Base-by-base conservation (phyloP, 441 rosid species). In the Brassica hybrid region DNA sequence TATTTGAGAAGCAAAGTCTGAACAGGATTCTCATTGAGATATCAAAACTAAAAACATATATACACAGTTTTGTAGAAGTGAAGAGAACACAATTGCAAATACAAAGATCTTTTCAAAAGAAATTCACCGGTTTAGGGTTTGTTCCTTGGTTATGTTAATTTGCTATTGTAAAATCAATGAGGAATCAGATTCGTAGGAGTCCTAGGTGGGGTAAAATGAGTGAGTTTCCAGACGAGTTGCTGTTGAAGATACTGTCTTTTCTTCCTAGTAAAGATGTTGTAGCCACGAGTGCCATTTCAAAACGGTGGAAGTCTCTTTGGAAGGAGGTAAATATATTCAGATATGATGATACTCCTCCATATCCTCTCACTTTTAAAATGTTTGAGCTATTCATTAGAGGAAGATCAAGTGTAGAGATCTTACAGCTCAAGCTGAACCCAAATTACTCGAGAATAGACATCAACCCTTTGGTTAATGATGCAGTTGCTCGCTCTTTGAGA, bases 251-350 rank as follows among this genome's bases (percentile, higher is more conserved):
- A 12, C 25, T 67, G 5, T 67, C 72, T 66, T 38, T 0, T 1
- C 59, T 75, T 43, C 34, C 67, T 16, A 58, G 12, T 5, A 57
- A 41, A 58, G 34, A 75, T 43, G 73, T 17, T 3, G 18, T 67
- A 57, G 59, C 59, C 32, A 75, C 78, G 13, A 67, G 72, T 36
- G 60, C 59, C 60, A 43, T 75, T 6, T 67, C 72, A 11, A 66
- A 43, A 59, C 78, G 67, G 11, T 67, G 73, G 67, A 9, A 10
- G 19, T 67, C 36, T 59, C 67, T 75, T 67, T 67, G 48, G 67
- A 66, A 25, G 9, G 60, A 41, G 14, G 34, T 75, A 27, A 17
- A 7, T 1, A 50, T 18, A 50, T 50, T 50, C 56, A 50, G 17
- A 50, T n/a, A 14, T 50, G 56, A 50, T 50, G 56, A 50, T 50